phyloP scores from a whole-genome alignment of 352 stramenopile species.

The Lagenidium giganteum region DNA sequence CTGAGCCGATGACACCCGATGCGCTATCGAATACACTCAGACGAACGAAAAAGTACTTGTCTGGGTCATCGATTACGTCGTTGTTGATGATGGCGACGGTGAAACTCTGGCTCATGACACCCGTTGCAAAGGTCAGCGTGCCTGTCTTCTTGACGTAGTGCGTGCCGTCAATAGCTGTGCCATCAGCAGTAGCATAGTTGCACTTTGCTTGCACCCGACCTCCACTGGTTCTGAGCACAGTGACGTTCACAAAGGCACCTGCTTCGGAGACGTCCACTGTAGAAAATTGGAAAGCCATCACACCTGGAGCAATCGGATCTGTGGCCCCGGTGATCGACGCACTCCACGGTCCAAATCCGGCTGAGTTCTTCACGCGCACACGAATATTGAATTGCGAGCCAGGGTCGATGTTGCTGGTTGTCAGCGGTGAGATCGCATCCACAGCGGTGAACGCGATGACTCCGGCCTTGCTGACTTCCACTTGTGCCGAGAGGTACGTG shows the following conservation, averaged over 20 bases:
- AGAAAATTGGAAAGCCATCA: conserved; percentile 25
- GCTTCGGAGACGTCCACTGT: conserved; percentile 23
- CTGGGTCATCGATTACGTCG: conserved; percentile 31
- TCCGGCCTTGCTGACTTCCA: conserved; percentile 11
- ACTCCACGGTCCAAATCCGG: conserved; percentile 26
- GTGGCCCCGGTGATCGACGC: conserved; percentile 21
- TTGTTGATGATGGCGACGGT: conserved; percentile 47
- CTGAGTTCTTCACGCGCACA: conserved; percentile 22
- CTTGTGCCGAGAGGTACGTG: conserved; percentile 18
- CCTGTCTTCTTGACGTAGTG: conserved; percentile 23
- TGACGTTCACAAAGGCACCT: conserved; percentile 3
- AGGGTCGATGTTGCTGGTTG: conserved; percentile 15
- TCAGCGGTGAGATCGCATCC: background rate
- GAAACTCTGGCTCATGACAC: conserved; percentile 16
- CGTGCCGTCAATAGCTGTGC: conserved; percentile 23
- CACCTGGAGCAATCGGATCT: conserved; percentile 36
- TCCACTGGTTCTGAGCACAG: conserved; percentile 24
- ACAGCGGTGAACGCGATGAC: background rate
- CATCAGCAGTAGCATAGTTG: conserved; percentile 22
- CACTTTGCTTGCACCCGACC: conserved; percentile 31
- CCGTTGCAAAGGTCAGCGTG: conserved; percentile 22
- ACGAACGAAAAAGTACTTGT: conserved; percentile 38
- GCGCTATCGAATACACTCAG: conserved; percentile 15
- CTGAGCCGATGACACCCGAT: conserved; percentile 25
- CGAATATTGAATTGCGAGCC: conserved; percentile 26